Percentiles rank a stretch among this genome's conserved stretches.
Evolutionary conservation across 2,329 filamentous ascomycete genomes (phyloP).

Genomic region (Sarocladiaceae sp.): DNA sequence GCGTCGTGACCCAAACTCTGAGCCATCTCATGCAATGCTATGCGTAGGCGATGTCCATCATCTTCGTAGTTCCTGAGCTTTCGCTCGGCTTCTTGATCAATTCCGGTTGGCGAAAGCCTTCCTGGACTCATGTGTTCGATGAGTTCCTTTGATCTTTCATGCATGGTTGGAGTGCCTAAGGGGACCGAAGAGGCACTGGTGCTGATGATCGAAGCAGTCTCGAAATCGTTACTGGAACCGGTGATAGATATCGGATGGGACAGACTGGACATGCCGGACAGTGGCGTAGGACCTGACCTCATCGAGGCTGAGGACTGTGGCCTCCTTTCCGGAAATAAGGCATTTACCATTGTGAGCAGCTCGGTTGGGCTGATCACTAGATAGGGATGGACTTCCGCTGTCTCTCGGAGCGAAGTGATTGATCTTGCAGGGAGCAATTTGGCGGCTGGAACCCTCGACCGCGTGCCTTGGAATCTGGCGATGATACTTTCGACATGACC

Average conservation of each 20-base stretch:
- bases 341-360: slow-evolving; percentile 74
- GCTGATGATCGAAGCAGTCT: slow-evolving; percentile 67
- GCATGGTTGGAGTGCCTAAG: neutral
- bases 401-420: slow-evolving; percentile 69
- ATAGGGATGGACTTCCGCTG: slow-evolving; percentile 74
- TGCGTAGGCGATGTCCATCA: slow-evolving; percentile 60
- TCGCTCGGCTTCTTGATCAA: slow-evolving; percentile 37
- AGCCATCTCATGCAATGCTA: slow-evolving; percentile 67
- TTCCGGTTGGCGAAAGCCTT: slow-evolving; percentile 50
- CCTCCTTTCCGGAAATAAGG: slow-evolving; percentile 73
- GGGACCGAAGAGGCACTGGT: slow-evolving; percentile 65
- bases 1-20: slow-evolving; percentile 60
- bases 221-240: slow-evolving; percentile 50
- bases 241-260: slow-evolving; percentile 63
- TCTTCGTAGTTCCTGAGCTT: slow-evolving; percentile 54
- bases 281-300: slow-evolving; percentile 63
- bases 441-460: slow-evolving; percentile 43
- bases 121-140: slow-evolving; percentile 48
- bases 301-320: slow-evolving; percentile 59
- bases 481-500: slow-evolving; percentile 69
- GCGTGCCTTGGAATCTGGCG: slow-evolving; percentile 54
- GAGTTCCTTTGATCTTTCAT: neutral
- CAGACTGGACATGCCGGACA: slow-evolving; percentile 62
- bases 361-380: slow-evolving; percentile 77
- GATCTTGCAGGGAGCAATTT: slow-evolving; percentile 68